Conservation (phyloP, 2,329 filamentous ascomycete species). For the Ophiostoma australiae region DNA sequence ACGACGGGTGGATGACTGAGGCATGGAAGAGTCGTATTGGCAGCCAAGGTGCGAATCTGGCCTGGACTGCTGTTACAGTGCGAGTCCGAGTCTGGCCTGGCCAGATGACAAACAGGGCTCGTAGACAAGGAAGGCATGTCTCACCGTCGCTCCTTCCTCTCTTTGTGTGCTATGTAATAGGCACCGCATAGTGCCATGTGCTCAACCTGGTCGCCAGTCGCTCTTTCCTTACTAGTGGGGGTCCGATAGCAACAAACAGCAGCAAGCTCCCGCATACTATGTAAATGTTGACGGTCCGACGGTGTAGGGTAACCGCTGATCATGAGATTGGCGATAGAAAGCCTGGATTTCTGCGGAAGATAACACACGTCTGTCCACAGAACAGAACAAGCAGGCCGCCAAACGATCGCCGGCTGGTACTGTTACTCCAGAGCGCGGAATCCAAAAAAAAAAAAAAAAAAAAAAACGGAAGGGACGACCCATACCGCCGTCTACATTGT, state of each 20-base stretch:
- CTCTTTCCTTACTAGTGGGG: conserved; percentile 2
- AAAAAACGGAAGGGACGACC: too few species aligned
- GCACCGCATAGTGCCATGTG: background rate
- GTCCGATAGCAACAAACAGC: background rate
- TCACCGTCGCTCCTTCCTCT: conserved; percentile 1
- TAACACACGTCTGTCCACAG: too few species aligned
- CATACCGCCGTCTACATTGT: background rate
- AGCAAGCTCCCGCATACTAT: background rate
- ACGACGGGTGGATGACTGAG: background rate
- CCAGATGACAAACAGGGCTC: background rate
- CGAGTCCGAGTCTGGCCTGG: background rate
- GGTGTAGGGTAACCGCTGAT: background rate
- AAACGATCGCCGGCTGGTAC: background rate
- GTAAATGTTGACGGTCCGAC: background rate
- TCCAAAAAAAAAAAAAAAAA: too few species aligned
- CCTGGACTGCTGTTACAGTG: background rate
- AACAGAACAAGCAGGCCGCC: too few species aligned
- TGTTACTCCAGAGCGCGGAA: background rate
- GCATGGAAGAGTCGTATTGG: conserved; percentile 12
- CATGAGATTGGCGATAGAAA: too few species aligned
- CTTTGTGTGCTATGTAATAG: background rate
- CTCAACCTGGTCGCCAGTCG: background rate
- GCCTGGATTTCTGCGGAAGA: too few species aligned
- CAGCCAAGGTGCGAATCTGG: background rate
- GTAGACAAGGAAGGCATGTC: background rate